Evolutionary conservation across 306 rosid genomes (phyloP).

Genomic region (Cajanus cajan): DNA sequence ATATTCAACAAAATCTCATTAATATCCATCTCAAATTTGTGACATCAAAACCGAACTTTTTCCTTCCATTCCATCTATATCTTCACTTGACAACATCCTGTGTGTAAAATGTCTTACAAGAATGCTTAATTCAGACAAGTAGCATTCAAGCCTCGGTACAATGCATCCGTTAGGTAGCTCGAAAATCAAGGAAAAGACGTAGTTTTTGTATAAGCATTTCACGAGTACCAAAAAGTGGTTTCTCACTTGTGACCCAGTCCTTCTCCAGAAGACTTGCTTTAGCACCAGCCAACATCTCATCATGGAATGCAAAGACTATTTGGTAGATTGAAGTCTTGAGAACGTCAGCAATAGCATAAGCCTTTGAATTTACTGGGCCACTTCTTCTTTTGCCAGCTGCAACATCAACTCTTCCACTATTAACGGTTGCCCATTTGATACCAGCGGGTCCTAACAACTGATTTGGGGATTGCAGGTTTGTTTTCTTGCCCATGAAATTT

Average conservation of each 20-base stretch:
- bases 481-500: constrained; percentile 87
- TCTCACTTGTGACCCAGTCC: constrained; percentile 64
- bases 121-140: constrained; percentile 6
- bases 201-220: constrained; percentile 70
- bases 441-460: constrained; percentile 71
- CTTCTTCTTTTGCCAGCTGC: constrained; percentile 57
- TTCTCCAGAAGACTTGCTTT: constrained; percentile 77
- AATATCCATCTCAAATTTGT: constrained; percentile 28
- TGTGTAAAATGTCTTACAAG: constrained; percentile 28
- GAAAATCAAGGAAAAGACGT: constrained; percentile 71
- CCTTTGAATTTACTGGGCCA: constrained; percentile 67
- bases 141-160: constrained; percentile 25
- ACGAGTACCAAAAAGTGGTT: constrained; percentile 60
- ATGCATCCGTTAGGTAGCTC: constrained; percentile 52
- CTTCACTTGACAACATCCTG: constrained; percentile 30
- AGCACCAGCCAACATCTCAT: constrained; percentile 77
- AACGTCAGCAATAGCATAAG: constrained; percentile 81
- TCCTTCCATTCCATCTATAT: constrained; percentile 28
- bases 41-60: constrained; percentile 39
- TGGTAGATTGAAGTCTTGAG: constrained; percentile 76
- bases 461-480: constrained; percentile 57
- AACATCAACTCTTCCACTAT: constrained; percentile 58
- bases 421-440: constrained; percentile 76
- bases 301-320: constrained; percentile 75
- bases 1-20: constrained; percentile 32